Base-by-base conservation (phyloP, 768 basidiomycete species). In the Naganishia friedmannii region DNA sequence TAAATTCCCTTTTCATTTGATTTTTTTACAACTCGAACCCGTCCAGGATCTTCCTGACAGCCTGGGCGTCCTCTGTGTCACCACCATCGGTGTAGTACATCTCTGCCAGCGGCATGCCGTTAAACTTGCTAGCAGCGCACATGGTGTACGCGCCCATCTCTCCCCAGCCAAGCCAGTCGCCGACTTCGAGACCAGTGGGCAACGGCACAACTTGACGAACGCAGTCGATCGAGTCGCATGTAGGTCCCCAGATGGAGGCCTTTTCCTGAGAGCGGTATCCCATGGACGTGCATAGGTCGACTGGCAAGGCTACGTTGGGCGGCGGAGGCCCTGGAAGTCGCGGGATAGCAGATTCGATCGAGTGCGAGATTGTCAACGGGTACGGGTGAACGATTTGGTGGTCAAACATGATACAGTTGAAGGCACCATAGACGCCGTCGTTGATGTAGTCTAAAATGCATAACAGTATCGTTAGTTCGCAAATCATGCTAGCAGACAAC, bases 101-200 rank as follows among this genome's bases (percentile, higher is more conserved):
- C 28, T 75, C 74, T 15, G 78, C 77, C 48, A 56, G 39, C 19
- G 71, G 66, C 56, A 72, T 78, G 66, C 92, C 92, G 77, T 94
- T 95, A 85, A 97, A 97, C 83, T 89, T 89, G 82, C 91, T 93
- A 66, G 96, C 93, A 0, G 96, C 96, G 78, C 93, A 96, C 70
- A 93, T 83, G n/a, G 96, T 98, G 83, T 99, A 99, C 37, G 96
- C 96, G 34, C 96, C 96, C 96, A 99, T 98, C 79, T 92, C 89
- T 68, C 89, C 88, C 83, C 94, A 99, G n/a, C 90, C 91, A 21
- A 99, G 86, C 96, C 96, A 99, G 80, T 99, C 96, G 8, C 96
- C 96, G 8, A 96, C 93, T 70, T 86, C 85, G 66, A 98, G 84
- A 0, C 85, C 85, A 34, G 82, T 82, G 3, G 91, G 93, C 81